These are phyloP conservation scores for Mucor racemosus DNA, from an alignment of 371 early-diverging fungal species.

Conservation along the genomic window DNA sequence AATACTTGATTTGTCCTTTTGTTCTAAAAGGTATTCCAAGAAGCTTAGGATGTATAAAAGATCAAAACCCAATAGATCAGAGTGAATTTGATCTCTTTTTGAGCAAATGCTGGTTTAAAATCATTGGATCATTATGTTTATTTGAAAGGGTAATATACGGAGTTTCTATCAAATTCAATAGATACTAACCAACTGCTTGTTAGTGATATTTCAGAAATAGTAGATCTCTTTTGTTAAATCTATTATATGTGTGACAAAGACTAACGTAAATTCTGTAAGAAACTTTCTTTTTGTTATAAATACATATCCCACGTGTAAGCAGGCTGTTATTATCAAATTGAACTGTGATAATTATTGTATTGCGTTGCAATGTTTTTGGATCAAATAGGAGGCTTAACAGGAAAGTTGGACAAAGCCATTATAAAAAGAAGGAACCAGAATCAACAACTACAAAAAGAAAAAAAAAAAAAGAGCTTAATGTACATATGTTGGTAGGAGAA, in stretches of 20 bases:
- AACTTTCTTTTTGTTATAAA: background rate
- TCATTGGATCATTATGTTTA: background rate
- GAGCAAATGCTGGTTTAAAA: too few species aligned
- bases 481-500: background rate
- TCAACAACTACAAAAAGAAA: background rate
- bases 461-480: background rate
- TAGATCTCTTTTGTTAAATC: background rate
- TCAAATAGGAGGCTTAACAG: background rate
- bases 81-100: too few species aligned
- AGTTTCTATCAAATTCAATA: background rate
- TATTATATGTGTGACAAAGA: background rate
- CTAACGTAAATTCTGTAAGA: background rate
- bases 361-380: background rate
- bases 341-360: background rate
- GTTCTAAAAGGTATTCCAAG: too few species aligned
- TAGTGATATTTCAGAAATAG: background rate
- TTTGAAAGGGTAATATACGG: background rate
- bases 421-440: background rate
- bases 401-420: background rate
- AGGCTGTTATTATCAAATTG: too few species aligned
- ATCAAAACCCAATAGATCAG: background rate
- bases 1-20: background rate
- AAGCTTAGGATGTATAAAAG: background rate
- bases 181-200: background rate
- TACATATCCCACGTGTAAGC: constrained; percentile 1